Evolutionary conservation across 2,329 filamentous ascomycete species (phyloP).

Genomic region (Colletotrichum eleusines): DNA sequence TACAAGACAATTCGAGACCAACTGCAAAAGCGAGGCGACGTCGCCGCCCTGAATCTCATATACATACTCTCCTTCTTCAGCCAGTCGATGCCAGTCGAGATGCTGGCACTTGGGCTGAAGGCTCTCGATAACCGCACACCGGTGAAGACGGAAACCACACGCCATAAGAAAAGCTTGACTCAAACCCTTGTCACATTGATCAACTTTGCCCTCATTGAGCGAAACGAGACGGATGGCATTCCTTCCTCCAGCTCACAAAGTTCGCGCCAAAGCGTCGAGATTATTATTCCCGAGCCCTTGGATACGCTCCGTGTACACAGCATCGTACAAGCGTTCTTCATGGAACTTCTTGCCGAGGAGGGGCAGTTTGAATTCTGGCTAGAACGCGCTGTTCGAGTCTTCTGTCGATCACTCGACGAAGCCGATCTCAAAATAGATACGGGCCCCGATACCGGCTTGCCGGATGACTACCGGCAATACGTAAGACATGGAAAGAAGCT

Average conservation of each 20-base stretch:
- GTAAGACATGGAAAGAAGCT: constrained; percentile 64
- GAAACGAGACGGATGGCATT: constrained; percentile 59
- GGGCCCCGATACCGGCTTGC: constrained; percentile 53
- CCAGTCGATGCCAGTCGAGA: constrained; percentile 74
- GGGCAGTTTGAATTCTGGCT: constrained; percentile 62
- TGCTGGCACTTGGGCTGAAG: constrained; percentile 68
- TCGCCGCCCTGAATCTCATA: constrained; percentile 73
- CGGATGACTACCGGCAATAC: constrained; percentile 66
- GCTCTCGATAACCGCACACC: constrained; percentile 60
- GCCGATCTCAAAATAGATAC: constrained; percentile 59
- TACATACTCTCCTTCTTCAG: constrained; percentile 74
- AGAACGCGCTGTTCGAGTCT: constrained; percentile 60
- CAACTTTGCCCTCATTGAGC: constrained; percentile 64
- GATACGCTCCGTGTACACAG: constrained; percentile 65
- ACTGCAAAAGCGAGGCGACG: constrained; percentile 58
- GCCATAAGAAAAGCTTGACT: constrained; percentile 54
- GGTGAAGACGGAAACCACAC: constrained; percentile 54
- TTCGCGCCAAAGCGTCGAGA: constrained; percentile 48
- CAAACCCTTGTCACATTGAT: constrained; percentile 64
- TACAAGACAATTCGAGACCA: constrained; percentile 63
- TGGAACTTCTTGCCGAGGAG: constrained; percentile 58
- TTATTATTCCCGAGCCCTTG: constrained; percentile 53
- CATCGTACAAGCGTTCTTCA: constrained; percentile 66
- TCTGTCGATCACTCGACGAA: constrained; percentile 62
- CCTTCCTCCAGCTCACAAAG: constrained; percentile 57